Base-by-base conservation (phyloP, 345 rosid species). In the Populus pruinosa region DNA sequence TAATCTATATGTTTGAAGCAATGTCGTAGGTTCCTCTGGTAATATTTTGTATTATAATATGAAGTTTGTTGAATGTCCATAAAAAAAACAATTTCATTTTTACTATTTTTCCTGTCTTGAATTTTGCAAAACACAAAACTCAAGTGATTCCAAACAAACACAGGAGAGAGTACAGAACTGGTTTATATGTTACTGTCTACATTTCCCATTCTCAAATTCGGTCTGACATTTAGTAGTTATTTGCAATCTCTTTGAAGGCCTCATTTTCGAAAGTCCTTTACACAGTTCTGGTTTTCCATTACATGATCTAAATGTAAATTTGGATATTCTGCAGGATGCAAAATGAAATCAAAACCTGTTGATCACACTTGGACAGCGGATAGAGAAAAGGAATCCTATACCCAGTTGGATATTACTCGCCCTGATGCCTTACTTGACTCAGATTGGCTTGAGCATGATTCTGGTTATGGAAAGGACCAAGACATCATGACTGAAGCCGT, bases 391-490 rank as follows among this genome's bases (percentile, higher is more conserved):
- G 89, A 81, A 77, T 77, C 78, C 44, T 59, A 70, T 56, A 21
- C 72, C 67, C 56, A 61, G 67, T 72, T 83, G 67, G 91, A 87
- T 75, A 47, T 82, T 71, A 83, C 81, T 69, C 70, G 86, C 65
- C 89, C 94, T 35, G 94, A 91, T 77, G 92, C 88, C 47, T 84
- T 93, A 74, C 91, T 91, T 47, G 90, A 87, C 68, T 88, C 98
- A 65, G 89, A 85, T 84, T 94, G 97, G 97, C 78, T 88, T 74
- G 97, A 89, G 79, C 91, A 88, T 43, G 83, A 86, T 75, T 81
- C 85, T 73, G 87, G 88, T 74, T 76, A 78, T 70, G 82, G 83
- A 39, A 87, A 90, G 81, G 94, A 91, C 72, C 85, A 91, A 70
- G 80, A 76, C 5, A 53, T 83, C 71, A 85, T 91, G 89, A 84